phyloP scores from a whole-genome alignment of 192 early-diverging fungal species.

The Coemansia sp. region DNA sequence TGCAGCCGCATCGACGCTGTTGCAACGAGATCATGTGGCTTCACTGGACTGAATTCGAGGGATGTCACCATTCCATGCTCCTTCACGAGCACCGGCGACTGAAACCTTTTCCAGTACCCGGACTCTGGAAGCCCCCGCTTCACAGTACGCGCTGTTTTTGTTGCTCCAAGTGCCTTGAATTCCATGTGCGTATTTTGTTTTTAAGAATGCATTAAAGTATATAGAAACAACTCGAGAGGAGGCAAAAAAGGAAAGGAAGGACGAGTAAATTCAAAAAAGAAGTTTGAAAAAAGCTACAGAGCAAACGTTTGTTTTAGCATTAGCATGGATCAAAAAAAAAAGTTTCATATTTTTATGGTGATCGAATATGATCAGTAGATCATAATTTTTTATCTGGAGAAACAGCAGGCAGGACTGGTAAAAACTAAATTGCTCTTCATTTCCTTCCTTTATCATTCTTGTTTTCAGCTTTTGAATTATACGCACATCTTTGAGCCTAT shows the following conservation, averaged over 20 bases:
- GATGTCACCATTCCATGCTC: conserved; percentile 83
- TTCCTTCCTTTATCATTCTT: not conserved
- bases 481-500: not conserved
- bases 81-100: conserved; percentile 86
- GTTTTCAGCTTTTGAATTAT: not conserved
- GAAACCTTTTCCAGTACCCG: conserved; percentile 78
- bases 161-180: conserved; percentile 60
- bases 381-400: too few relatives aligned
- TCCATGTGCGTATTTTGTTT: conserved; percentile 29
- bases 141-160: conserved; percentile 58
- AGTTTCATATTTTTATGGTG: too few relatives aligned
- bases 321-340: too few relatives aligned
- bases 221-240: too few relatives aligned
- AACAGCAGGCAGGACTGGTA: too few relatives aligned
- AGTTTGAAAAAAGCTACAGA: not conserved
- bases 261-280: not conserved
- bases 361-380: too few relatives aligned
- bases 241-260: not conserved
- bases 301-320: too few relatives aligned
- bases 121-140: conserved; percentile 62
- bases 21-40: conserved; percentile 87
- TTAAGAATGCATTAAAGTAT: not conserved
- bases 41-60: conserved; percentile 75
- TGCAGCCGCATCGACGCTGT: conserved; percentile 90
- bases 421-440: too few relatives aligned